Evolutionary conservation across 805 yeast species (phyloP).

Genomic region (Ogataea salicorniae): DNA sequence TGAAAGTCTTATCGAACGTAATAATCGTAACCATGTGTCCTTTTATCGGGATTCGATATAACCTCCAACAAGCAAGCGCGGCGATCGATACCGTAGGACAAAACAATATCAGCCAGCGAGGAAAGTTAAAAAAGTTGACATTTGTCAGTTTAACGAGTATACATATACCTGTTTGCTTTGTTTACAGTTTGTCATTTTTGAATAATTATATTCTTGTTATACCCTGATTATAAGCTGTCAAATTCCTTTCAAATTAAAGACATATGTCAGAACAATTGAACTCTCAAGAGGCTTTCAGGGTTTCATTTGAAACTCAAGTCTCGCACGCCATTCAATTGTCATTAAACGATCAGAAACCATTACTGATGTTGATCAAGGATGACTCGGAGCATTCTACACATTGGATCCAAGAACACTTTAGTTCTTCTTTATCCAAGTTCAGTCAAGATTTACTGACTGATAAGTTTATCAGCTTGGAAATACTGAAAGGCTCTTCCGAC

Average conservation of each 20-base stretch:
- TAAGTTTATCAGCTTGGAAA: constrained; percentile 37
- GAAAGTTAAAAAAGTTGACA: no score
- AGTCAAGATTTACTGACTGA: constrained; percentile 12
- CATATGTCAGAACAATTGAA: neutral
- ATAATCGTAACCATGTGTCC: no score
- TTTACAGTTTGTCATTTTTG: no score
- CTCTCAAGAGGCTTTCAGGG: neutral
- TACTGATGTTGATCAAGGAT: constrained; percentile 35
- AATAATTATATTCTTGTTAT: no score
- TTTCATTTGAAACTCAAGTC: constrained; percentile 18
- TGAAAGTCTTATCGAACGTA: no score
- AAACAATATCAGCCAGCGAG: no score
- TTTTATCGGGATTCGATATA: no score
- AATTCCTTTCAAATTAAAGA: no score
- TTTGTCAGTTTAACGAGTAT: neutral
- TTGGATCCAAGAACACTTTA: constrained; percentile 20
- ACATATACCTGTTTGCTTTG: no score
- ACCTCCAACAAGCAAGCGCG: no score
- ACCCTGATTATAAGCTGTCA: no score
- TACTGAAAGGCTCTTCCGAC: constrained; percentile 38
- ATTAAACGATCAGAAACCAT: constrained; percentile 29
- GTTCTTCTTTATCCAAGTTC: constrained; percentile 15
- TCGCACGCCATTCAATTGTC: constrained; percentile 37
- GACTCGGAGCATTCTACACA: constrained; percentile 18
- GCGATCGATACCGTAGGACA: no score